These are phyloP conservation scores for Colletotrichum abscissum DNA, from an alignment of 2,329 filamentous ascomycete species.

Conservation along the genomic window DNA sequence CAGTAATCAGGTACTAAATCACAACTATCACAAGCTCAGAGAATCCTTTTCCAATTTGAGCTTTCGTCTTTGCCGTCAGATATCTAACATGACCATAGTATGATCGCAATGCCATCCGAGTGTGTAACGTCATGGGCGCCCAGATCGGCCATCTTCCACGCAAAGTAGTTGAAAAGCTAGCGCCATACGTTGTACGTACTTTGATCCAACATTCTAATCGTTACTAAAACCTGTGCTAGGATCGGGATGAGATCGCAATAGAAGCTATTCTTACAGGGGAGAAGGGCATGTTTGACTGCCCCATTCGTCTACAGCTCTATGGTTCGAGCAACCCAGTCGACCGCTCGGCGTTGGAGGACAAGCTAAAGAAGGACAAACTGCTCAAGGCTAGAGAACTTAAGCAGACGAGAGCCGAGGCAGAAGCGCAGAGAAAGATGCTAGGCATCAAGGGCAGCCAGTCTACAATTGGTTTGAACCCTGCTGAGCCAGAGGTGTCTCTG, in stretches of 20 bases:
- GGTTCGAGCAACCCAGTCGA: conserved; percentile 69
- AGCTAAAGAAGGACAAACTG: conserved; percentile 74
- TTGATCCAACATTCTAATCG: not conserved
- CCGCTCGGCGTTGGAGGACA: conserved; percentile 66
- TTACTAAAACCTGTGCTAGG: conserved; percentile 49
- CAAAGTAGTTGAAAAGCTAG: conserved; percentile 75
- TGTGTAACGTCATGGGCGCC: conserved; percentile 78
- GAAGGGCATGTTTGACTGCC: conserved; percentile 78
- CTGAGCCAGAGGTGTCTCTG: conserved; percentile 58
- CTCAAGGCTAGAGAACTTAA: conserved; percentile 68
- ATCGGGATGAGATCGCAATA: conserved; percentile 68
- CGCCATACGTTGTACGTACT: conserved; percentile 72
- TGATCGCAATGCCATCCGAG: conserved; percentile 80
- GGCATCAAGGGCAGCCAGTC: conserved; percentile 51
- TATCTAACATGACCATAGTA: conserved; percentile 52
- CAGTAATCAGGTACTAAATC: conserved; percentile 61
- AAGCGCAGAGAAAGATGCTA: conserved; percentile 60
- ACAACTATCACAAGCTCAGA: not conserved
- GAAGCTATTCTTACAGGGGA: conserved; percentile 77
- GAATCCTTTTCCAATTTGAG: not conserved
- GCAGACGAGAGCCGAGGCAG: conserved; percentile 63
- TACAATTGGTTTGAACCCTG: conserved; percentile 50
- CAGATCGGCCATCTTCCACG: conserved; percentile 86
- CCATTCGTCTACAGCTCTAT: conserved; percentile 75
- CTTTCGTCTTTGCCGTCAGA: not conserved